A percentile compares a stretch with the other conserved stretches of the same genome.
These are phyloP conservation scores for Fusarium piperis DNA, from an alignment of 2,329 filamentous ascomycete genomes.

Conservation along the genomic window DNA sequence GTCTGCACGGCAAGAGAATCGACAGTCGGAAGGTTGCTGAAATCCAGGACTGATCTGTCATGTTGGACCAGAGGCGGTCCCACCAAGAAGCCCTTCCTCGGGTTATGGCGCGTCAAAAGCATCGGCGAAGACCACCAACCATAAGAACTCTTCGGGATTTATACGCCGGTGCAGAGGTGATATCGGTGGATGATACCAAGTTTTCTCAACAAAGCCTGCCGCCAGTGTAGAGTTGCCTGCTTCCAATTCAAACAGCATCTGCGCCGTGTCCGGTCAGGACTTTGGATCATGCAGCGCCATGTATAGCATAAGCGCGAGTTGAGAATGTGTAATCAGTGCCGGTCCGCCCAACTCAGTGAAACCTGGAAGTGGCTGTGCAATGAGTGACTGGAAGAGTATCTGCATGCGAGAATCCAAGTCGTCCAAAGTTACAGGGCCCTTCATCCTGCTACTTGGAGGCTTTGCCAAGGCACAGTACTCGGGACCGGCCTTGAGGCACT, in stretches of 20 bases:
- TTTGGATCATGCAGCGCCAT: slow-evolving; percentile 54
- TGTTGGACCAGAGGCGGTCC: too few relatives aligned
- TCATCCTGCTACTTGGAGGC: slow-evolving; percentile 31
- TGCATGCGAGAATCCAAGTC: slow-evolving; percentile 53
- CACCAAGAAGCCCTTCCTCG: too few relatives aligned
- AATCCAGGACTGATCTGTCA: too few relatives aligned
- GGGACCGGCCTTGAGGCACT: slow-evolving; percentile 59
- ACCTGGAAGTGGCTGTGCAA: slow-evolving; percentile 49
- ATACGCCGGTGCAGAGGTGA: too few relatives aligned
- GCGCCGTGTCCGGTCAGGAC: slow-evolving; percentile 46
- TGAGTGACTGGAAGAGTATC: slow-evolving; percentile 50
- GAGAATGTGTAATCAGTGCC: slow-evolving; percentile 57
- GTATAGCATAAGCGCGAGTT: slow-evolving; percentile 53
- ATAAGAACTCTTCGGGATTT: too few relatives aligned
- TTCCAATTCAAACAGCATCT: slow-evolving; percentile 12
- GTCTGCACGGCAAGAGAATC: too few relatives aligned
- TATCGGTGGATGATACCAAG: too few relatives aligned
- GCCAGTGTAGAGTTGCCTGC: slow-evolving; percentile 2
- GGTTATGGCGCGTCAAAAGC: too few relatives aligned
- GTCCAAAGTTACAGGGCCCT: slow-evolving; percentile 45
- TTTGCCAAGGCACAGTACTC: slow-evolving; percentile 56
- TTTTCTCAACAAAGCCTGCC: neutral
- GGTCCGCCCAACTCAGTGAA: slow-evolving; percentile 54
- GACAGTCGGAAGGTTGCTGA: too few relatives aligned
- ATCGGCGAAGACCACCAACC: too few relatives aligned